phyloP scores from a whole-genome alignment of 2,329 filamentous ascomycete species.

The Colletotrichum sojae region DNA sequence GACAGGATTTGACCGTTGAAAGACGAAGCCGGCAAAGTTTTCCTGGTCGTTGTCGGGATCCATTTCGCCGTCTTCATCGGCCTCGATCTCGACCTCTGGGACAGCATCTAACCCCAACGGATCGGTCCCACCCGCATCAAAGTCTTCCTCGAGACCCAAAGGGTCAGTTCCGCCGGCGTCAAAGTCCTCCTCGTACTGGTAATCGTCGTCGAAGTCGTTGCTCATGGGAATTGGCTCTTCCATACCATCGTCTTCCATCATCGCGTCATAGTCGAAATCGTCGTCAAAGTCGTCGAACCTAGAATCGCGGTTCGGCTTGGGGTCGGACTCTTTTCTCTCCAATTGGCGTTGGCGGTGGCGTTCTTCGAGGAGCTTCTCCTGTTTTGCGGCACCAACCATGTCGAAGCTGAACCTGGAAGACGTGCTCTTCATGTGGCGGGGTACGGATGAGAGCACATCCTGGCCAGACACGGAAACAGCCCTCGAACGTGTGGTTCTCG shows the following conservation, averaged over 20 bases:
- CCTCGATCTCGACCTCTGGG: slow-evolving; percentile 31
- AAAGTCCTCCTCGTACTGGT: slow-evolving; percentile 49
- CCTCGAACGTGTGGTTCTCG: slow-evolving; percentile 61
- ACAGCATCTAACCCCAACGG: slow-evolving; percentile 25
- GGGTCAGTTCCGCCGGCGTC: slow-evolving; percentile 42
- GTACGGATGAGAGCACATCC: slow-evolving; percentile 64
- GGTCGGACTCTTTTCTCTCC: slow-evolving; percentile 66
- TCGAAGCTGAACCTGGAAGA: slow-evolving; percentile 88
- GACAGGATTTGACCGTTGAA: slow-evolving; percentile 67
- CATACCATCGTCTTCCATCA: slow-evolving; percentile 75
- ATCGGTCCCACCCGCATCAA: slow-evolving; percentile 19
- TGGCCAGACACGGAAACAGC: slow-evolving; percentile 66
- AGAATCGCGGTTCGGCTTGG: slow-evolving; percentile 61
- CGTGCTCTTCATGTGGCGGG: slow-evolving; percentile 80
- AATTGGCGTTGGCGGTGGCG: slow-evolving; percentile 77
- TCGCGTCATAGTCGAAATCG: slow-evolving; percentile 74
- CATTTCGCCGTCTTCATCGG: slow-evolving; percentile 46
- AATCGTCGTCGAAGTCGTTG: slow-evolving; percentile 61
- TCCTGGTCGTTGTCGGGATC: slow-evolving; percentile 71
- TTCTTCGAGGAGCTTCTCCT: slow-evolving; percentile 80
- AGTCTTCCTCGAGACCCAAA: slow-evolving; percentile 41
- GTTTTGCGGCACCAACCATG: slow-evolving; percentile 78
- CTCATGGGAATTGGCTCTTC: slow-evolving; percentile 77
- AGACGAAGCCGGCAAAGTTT: slow-evolving; percentile 73
- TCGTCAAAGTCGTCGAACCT: slow-evolving; percentile 75